phyloP scores from a whole-genome alignment of 225 moss, liverwort and hornwort genomes.

The Straminergon stramineum region DNA sequence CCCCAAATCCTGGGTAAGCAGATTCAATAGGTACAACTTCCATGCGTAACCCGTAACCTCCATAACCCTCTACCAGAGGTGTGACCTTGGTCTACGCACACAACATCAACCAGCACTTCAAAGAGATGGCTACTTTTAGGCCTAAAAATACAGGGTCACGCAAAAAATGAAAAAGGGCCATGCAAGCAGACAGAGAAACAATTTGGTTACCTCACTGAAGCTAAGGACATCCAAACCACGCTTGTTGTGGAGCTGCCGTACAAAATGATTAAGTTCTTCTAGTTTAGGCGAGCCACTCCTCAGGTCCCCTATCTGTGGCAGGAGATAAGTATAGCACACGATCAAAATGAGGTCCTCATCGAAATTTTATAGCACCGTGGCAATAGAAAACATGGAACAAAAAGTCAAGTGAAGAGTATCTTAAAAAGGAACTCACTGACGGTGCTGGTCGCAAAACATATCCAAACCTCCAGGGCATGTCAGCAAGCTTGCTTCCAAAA shows the following conservation, averaged over 20 bases:
- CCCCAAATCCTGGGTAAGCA: slow-evolving; percentile 97
- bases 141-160: neutral
- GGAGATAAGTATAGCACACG: neutral
- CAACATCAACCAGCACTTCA: slow-evolving; percentile 2
- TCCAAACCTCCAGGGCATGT: slow-evolving; percentile 97
- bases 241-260: slow-evolving; percentile 70
- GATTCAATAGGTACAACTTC: slow-evolving; percentile 98
- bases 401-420: neutral
- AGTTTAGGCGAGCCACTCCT: slow-evolving; percentile 93
- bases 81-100: slow-evolving; percentile 79
- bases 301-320: slow-evolving; percentile 74
- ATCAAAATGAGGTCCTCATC: neutral
- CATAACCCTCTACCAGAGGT: slow-evolving; percentile 94
- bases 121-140: neutral
- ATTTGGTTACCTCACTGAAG: slow-evolving; percentile 82
- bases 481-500: slow-evolving; percentile 99
- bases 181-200: neutral
- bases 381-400: neutral
- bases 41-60: slow-evolving; percentile 91
- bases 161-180: neutral
- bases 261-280: slow-evolving; percentile 74
- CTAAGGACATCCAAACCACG: slow-evolving; percentile 81
- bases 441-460: slow-evolving; percentile 96
- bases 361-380: neutral
- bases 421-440: slow-evolving; percentile 38